phyloP scores from a whole-genome alignment of 2,329 filamentous ascomycete species.

The Claviceps sp. region DNA sequence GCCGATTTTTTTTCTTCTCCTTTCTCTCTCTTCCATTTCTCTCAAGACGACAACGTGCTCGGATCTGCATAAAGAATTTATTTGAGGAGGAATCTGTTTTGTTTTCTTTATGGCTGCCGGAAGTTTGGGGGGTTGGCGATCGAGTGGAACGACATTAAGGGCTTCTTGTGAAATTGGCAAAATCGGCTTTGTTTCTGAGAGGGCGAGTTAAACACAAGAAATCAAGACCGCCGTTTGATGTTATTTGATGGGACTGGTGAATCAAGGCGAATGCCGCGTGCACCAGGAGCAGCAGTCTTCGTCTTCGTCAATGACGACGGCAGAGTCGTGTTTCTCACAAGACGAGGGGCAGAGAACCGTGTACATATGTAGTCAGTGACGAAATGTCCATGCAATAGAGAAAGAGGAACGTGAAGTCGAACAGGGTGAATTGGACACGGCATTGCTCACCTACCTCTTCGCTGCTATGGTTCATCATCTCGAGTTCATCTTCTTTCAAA shows the following conservation, averaged over 20 bases:
- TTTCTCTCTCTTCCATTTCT: not conserved
- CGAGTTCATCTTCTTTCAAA: not conserved
- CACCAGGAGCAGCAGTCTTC: too few species aligned
- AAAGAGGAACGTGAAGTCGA: not conserved
- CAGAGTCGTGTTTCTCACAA: too few species aligned
- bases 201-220: not conserved
- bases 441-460: too few species aligned
- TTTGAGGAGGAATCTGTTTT: constrained; percentile 9
- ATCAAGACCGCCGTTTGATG: not conserved
- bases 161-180: not conserved
- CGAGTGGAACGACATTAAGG: not conserved
- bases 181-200: not conserved
- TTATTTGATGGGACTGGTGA: too few species aligned
- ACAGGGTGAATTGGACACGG: not conserved
- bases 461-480: too few species aligned
- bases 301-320: too few species aligned
- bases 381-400: too few species aligned
- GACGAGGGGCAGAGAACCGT: too few species aligned
- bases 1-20: not conserved
- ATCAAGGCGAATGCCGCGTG: too few species aligned
- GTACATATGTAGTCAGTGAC: too few species aligned
- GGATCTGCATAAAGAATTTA: constrained; percentile 13
- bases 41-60: constrained; percentile 16
- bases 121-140: too few species aligned
- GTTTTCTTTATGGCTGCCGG: constrained; percentile 4